Percentiles rank a stretch among this genome's conserved stretches.
These are phyloP conservation scores for Cordyceps cateniannulata DNA, from an alignment of 2,329 filamentous ascomycete genomes.

Conservation along the genomic window DNA sequence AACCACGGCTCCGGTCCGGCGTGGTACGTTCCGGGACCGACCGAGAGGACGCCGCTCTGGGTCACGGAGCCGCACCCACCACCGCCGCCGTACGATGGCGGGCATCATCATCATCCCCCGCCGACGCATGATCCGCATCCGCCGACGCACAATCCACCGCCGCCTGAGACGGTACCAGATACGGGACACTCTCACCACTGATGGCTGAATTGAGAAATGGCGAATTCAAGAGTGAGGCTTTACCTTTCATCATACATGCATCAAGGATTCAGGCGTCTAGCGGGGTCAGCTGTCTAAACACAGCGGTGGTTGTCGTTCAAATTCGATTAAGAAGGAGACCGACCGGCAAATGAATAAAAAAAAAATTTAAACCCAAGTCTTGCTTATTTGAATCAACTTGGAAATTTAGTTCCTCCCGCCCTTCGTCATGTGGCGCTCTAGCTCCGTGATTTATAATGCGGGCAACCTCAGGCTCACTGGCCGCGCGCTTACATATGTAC, in stretches of 20 bases:
- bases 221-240: too few relatives aligned
- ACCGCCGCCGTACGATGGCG: background rate
- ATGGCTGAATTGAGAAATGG: background rate
- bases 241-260: too few relatives aligned
- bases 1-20: background rate
- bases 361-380: too few relatives aligned
- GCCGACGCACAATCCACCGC: background rate
- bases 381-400: too few relatives aligned
- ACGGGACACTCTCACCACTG: background rate
- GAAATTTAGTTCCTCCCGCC: too few relatives aligned
- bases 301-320: too few relatives aligned
- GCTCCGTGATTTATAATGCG: constrained; percentile 9
- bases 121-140: background rate
- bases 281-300: too few relatives aligned
- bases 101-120: background rate
- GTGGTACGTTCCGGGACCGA: background rate
- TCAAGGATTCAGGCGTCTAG: too few relatives aligned
- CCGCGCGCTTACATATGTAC: background rate
- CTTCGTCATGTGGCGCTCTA: background rate
- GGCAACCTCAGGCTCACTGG: constrained; percentile 1
- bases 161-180: background rate
- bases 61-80: background rate
- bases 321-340: too few relatives aligned
- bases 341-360: too few relatives aligned
- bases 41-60: background rate